Evolutionary conservation across 2,329 filamentous ascomycete species (phyloP).

Genomic region (Alternaria angustiovoidea): DNA sequence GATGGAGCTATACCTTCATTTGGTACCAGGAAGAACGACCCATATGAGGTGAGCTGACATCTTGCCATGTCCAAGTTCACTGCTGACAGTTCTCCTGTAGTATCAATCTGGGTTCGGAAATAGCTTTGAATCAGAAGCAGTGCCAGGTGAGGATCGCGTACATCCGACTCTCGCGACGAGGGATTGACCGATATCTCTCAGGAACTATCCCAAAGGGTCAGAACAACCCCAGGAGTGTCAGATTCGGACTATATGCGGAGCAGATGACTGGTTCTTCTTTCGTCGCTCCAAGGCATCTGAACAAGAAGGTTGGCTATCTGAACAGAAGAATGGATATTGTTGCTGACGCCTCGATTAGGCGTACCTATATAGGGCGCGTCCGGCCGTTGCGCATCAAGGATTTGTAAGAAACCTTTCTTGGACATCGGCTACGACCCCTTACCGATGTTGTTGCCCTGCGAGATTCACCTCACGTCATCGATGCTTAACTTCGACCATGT

Average conservation of each 20-base stretch:
- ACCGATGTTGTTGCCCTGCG: slow-evolving; percentile 1
- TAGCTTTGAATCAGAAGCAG: slow-evolving; percentile 57
- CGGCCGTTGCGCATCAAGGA: slow-evolving; percentile 50
- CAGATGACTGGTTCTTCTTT: slow-evolving; percentile 50
- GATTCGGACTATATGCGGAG: slow-evolving; percentile 50
- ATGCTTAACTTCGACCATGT: neutral
- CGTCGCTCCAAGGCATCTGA: slow-evolving; percentile 47
- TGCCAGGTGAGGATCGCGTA: slow-evolving; percentile 45
- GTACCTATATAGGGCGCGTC: slow-evolving; percentile 48
- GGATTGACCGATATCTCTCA: slow-evolving; percentile 26
- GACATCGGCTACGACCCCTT: neutral
- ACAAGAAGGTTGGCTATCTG: slow-evolving; percentile 39
- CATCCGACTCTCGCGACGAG: slow-evolving; percentile 2
- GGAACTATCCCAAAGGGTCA: slow-evolving; percentile 58
- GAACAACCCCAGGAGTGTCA: slow-evolving; percentile 50
- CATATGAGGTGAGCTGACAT: slow-evolving; percentile 56
- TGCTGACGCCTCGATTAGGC: slow-evolving; percentile 18
- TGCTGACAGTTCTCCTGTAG: slow-evolving; percentile 33
- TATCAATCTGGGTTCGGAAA: slow-evolving; percentile 68
- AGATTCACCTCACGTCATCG: slow-evolving; percentile 4
- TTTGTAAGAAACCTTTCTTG: slow-evolving; percentile 39
- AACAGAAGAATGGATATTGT: neutral
- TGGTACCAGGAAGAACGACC: slow-evolving; percentile 61
- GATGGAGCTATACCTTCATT: slow-evolving; percentile 65
- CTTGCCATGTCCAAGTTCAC: neutral